Conservation (phyloP, 2,329 filamentous ascomycete species). For the Colletotrichum magnum region DNA sequence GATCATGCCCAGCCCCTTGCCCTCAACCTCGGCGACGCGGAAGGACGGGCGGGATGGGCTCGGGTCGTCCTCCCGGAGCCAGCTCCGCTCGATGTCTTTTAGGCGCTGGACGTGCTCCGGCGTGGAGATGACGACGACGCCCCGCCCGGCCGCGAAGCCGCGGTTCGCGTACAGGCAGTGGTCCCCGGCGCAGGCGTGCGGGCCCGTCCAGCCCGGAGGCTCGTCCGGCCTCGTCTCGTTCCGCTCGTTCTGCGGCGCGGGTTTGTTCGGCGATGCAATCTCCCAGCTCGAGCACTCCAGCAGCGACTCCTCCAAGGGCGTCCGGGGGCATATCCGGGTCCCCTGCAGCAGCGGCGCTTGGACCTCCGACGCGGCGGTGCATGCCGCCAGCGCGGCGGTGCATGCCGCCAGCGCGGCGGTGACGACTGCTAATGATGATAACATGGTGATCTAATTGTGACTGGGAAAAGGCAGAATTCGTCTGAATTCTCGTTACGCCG, state of each 20-base stretch:
- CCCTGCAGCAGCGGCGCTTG: conserved; percentile 9
- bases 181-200: conserved; percentile 28
- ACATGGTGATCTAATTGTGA: neutral
- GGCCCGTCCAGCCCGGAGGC: conserved; percentile 32
- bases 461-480: neutral
- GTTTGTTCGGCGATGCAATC: neutral
- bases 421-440: conserved; percentile 1
- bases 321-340: conserved; percentile 22
- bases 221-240: neutral
- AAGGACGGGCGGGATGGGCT: conserved; percentile 33
- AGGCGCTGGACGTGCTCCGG: conserved; percentile 39
- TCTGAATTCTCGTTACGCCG: too few relatives aligned
- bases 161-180: conserved; percentile 54
- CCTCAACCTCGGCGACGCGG: conserved; percentile 43
- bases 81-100: conserved; percentile 1
- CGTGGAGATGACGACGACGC: conserved; percentile 57
- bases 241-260: too few relatives aligned
- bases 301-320: conserved; percentile 23
- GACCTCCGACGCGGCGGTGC: conserved; percentile 15
- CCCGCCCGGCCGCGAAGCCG: conserved; percentile 53
- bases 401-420: conserved; percentile 19
- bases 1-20: conserved; percentile 45
- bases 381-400: conserved; percentile 16
- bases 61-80: neutral
- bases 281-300: conserved; percentile 26